These are phyloP conservation scores for Tetragonia tetragonoides DNA, from an alignment of 148 eudicot species.

Conservation along the genomic window DNA sequence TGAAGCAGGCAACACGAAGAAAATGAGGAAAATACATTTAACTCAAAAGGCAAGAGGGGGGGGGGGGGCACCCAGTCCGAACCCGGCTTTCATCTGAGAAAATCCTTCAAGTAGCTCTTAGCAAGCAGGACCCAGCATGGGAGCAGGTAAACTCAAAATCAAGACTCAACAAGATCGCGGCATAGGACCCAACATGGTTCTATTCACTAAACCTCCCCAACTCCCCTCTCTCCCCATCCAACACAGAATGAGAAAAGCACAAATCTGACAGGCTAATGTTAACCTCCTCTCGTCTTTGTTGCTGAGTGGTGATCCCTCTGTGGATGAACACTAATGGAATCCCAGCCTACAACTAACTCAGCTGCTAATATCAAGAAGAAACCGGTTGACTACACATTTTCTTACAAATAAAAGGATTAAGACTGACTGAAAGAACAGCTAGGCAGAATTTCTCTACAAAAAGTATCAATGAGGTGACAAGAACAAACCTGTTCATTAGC, in stretches of 20 bases:
- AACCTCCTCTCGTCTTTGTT: background rate
- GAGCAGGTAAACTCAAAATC: background rate
- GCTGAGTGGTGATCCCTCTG: background rate
- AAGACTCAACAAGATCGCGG: background rate
- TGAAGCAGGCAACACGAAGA: background rate
- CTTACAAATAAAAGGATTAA: background rate
- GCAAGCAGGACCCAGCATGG: no score
- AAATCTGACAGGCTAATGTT: background rate
- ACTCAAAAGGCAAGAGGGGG: background rate
- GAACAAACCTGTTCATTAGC: conserved; percentile 49
- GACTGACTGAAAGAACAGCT: background rate
- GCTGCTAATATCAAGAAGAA: background rate
- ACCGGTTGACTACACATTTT: background rate
- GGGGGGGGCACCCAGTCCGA: background rate
- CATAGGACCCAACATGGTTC: background rate
- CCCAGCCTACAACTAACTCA: background rate
- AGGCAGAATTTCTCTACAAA: background rate
- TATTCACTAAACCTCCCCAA: background rate
- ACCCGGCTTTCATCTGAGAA: background rate
- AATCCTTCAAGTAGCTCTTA: background rate
- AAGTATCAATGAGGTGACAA: conserved; percentile 1
- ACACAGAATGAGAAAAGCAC: background rate
- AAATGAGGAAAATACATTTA: background rate
- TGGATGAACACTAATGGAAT: background rate
- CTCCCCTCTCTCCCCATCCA: background rate